Evolutionary conservation across 2,329 filamentous ascomycete genomes (phyloP).

Genomic region (Fusarium subglutinans): DNA sequence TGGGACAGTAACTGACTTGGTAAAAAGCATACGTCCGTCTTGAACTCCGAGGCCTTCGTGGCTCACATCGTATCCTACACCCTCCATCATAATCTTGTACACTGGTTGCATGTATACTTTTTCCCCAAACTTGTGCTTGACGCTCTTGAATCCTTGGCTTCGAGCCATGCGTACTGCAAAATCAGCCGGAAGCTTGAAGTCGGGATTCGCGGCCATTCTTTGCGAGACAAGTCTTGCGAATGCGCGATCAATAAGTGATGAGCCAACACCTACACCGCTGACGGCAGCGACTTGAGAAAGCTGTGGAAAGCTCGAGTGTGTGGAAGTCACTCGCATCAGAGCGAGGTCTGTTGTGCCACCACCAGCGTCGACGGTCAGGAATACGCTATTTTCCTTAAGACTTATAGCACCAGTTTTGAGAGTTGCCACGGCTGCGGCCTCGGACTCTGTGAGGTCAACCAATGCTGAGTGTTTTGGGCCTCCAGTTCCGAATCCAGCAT

Average conservation of each 20-base stretch:
- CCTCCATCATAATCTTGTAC: constrained; percentile 56
- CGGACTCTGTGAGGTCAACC: constrained; percentile 59
- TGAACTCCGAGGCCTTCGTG: constrained; percentile 52
- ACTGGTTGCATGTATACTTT: constrained; percentile 51
- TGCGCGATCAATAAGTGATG: constrained; percentile 56
- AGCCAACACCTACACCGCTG: constrained; percentile 57
- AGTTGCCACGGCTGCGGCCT: constrained; percentile 58
- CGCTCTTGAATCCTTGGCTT: constrained; percentile 50
- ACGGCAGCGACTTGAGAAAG: constrained; percentile 51
- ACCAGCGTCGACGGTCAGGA: constrained; percentile 56
- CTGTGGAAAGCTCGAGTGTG: constrained; percentile 39
- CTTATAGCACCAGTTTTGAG: constrained; percentile 53
- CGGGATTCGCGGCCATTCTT: constrained; percentile 49
- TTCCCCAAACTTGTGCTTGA: constrained; percentile 57
- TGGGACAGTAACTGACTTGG: constrained; percentile 45
- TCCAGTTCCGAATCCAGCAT: constrained; percentile 60
- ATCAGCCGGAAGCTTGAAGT: constrained; percentile 50
- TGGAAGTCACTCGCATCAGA: constrained; percentile 53
- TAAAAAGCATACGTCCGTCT: constrained; percentile 52
- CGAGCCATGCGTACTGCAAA: constrained; percentile 50
- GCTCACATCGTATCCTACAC: constrained; percentile 52
- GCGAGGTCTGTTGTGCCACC: constrained; percentile 59
- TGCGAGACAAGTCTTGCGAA: constrained; percentile 52
- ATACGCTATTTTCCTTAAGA: constrained; percentile 51
- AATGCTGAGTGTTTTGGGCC: constrained; percentile 50